These are phyloP conservation scores for Penicillium soppii DNA, from an alignment of 495 filamentous ascomycete genomes.

Conservation along the genomic window DNA sequence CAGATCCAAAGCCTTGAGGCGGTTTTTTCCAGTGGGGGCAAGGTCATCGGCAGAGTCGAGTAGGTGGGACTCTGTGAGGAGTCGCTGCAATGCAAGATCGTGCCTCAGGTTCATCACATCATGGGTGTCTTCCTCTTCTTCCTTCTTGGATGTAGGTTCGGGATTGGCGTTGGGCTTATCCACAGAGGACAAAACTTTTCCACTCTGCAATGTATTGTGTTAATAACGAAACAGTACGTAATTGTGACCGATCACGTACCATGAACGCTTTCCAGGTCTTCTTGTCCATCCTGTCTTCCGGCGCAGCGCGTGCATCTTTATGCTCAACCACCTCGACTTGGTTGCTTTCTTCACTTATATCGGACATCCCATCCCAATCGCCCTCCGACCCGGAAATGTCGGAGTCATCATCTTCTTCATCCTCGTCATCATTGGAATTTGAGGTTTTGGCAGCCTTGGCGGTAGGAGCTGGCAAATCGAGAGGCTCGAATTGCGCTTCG, in stretches of 20 bases:
- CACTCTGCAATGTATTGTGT: slow-evolving; percentile 30
- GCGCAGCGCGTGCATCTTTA: slow-evolving; percentile 33
- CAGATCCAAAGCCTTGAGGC: slow-evolving; percentile 76
- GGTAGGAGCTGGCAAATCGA: slow-evolving; percentile 40
- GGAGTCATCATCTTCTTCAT: slow-evolving; percentile 31
- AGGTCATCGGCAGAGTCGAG: slow-evolving; percentile 67
- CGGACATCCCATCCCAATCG: slow-evolving; percentile 69
- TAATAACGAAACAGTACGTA: slow-evolving; percentile 1
- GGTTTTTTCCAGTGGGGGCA: slow-evolving; percentile 59
- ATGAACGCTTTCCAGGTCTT: slow-evolving; percentile 76
- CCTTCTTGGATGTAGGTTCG: slow-evolving; percentile 34
- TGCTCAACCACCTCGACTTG: slow-evolving; percentile 68
- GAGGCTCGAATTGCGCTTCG: slow-evolving; percentile 79
- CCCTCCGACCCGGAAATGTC: slow-evolving; percentile 15
- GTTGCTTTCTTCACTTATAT: slow-evolving; percentile 32
- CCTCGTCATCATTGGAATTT: slow-evolving; percentile 23
- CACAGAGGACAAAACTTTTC: slow-evolving; percentile 50
- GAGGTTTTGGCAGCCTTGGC: slow-evolving; percentile 7
- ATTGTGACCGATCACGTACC: slow-evolving; percentile 43
- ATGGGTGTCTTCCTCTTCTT: slow-evolving; percentile 48
- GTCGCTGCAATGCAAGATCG: slow-evolving; percentile 84
- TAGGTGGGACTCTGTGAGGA: slow-evolving; percentile 90
- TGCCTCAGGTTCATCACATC: slow-evolving; percentile 77
- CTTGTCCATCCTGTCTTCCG: slow-evolving; percentile 51
- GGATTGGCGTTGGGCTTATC: slow-evolving; percentile 28